Evolutionary conservation across 2,329 filamentous ascomycete genomes (phyloP).

Genomic region (Metarhizium sp.): DNA sequence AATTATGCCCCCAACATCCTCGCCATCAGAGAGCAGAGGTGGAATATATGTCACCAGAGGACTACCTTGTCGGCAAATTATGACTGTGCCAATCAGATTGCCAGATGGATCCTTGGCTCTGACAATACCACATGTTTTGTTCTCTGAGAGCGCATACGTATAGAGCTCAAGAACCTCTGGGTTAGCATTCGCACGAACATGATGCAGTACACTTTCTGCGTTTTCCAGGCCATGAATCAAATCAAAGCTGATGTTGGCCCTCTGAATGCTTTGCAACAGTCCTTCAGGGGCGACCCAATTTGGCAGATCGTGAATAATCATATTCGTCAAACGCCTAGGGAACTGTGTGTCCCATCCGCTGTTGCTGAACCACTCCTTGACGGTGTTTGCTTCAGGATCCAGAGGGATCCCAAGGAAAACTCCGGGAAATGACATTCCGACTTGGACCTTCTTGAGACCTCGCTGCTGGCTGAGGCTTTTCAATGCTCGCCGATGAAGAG

Average conservation of each 20-base stretch:
- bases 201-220: constrained; percentile 61
- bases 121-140: constrained; percentile 69
- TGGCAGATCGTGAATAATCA: constrained; percentile 63
- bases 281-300: constrained; percentile 70
- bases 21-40: constrained; percentile 49
- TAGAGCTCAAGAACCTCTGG: constrained; percentile 76
- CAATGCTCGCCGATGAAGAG: constrained; percentile 77
- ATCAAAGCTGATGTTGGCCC: constrained; percentile 69
- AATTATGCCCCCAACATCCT: constrained; percentile 64
- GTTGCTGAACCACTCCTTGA: constrained; percentile 76
- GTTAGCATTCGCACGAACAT: constrained; percentile 64
- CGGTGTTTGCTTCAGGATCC: constrained; percentile 33
- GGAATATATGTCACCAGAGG: constrained; percentile 62
- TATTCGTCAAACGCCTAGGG: constrained; percentile 49
- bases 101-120: constrained; percentile 62
- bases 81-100: constrained; percentile 67
- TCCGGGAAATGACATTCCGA: constrained; percentile 73
- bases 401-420: constrained; percentile 76
- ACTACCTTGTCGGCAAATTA: constrained; percentile 66
- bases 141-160: constrained; percentile 61
- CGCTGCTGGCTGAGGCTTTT: constrained; percentile 60
- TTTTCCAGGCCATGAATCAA: constrained; percentile 74
- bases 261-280: constrained; percentile 62
- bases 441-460: constrained; percentile 69
- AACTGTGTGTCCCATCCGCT: constrained; percentile 74